phyloP scores from a whole-genome alignment of 306 rosid species.

The Argentina anserina region DNA sequence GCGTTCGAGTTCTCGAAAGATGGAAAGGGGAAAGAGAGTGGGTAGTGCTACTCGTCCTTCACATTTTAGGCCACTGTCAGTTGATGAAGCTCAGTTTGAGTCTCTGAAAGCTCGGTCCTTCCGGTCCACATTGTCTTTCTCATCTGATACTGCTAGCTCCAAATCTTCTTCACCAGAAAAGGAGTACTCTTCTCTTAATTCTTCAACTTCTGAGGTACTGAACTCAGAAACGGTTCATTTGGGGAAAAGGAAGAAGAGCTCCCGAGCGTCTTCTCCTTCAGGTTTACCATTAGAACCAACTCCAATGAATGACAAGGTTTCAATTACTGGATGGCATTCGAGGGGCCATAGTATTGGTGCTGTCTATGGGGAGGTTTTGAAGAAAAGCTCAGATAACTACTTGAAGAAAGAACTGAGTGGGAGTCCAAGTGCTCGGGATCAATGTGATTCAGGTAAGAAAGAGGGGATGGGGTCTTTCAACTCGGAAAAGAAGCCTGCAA shows the following conservation, averaged over 20 bases:
- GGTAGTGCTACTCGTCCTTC: slow-evolving; percentile 26
- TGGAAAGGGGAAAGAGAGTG: slow-evolving; percentile 35
- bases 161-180: slow-evolving; percentile 39
- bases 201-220: slow-evolving; percentile 30
- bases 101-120: slow-evolving; percentile 39
- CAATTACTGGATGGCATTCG: slow-evolving; percentile 38
- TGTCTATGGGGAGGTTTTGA: slow-evolving; percentile 28
- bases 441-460: slow-evolving; percentile 19
- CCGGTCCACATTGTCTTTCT: slow-evolving; percentile 41
- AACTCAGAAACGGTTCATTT: slow-evolving; percentile 1
- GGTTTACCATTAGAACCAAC: slow-evolving; percentile 32
- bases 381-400: slow-evolving; percentile 27
- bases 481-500: slow-evolving; percentile 32
- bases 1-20: slow-evolving; percentile 47
- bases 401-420: slow-evolving; percentile 35
- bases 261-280: slow-evolving; percentile 35
- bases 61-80: slow-evolving; percentile 62
- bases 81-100: slow-evolving; percentile 71
- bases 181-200: slow-evolving; percentile 9
- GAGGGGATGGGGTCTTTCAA: slow-evolving; percentile 26
- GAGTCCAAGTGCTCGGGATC: slow-evolving; percentile 27
- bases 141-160: slow-evolving; percentile 47
- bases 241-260: slow-evolving; percentile 25
- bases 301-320: slow-evolving; percentile 35
- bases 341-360: slow-evolving; percentile 35